phyloP scores from a whole-genome alignment of 2,329 filamentous ascomycete species.

The Teratosphaeria epicoccoides region DNA sequence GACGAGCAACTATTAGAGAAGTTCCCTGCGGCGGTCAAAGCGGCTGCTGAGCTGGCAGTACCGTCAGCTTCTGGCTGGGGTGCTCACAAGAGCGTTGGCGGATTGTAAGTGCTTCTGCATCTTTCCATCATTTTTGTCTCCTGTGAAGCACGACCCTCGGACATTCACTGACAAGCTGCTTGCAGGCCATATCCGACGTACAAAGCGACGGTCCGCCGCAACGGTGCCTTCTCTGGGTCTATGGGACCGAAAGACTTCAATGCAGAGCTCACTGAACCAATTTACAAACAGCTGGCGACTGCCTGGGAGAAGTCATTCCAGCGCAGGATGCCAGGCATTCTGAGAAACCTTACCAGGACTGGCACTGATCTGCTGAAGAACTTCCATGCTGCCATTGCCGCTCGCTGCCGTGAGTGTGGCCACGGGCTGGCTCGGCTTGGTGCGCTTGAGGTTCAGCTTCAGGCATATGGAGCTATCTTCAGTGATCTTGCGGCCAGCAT shows the following conservation, averaged over 20 bases:
- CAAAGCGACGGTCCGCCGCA: slow-evolving; percentile 43
- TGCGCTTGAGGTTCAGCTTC: slow-evolving; percentile 33
- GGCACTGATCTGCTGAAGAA: slow-evolving; percentile 24
- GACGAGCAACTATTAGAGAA: slow-evolving; percentile 38
- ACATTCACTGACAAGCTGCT: neutral
- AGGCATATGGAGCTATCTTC: slow-evolving; percentile 34
- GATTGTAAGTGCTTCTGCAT: slow-evolving; percentile 12
- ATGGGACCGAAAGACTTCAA: slow-evolving; percentile 34
- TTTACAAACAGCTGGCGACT: slow-evolving; percentile 31
- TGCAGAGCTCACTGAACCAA: slow-evolving; percentile 27
- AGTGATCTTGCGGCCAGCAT: slow-evolving; percentile 26
- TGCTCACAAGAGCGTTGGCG: slow-evolving; percentile 33
- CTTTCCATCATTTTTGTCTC: too few species aligned
- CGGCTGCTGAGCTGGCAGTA: slow-evolving; percentile 30
- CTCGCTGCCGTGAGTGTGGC: slow-evolving; percentile 29
- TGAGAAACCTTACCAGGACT: slow-evolving; percentile 28
- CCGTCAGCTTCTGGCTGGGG: slow-evolving; percentile 28
- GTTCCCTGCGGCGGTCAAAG: slow-evolving; percentile 30
- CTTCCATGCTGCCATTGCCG: slow-evolving; percentile 36
- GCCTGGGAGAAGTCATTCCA: slow-evolving; percentile 37
- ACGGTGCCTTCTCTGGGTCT: slow-evolving; percentile 35
- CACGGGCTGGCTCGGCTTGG: slow-evolving; percentile 30
- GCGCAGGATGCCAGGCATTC: slow-evolving; percentile 31
- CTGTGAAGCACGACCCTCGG: too few species aligned
- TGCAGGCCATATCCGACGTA: slow-evolving; percentile 39